Evolutionary conservation across 371 early-diverging fungal genomes (phyloP), one percentile per base, ranked within the genome.

Genomic region (Circinella umbellata): DNA sequence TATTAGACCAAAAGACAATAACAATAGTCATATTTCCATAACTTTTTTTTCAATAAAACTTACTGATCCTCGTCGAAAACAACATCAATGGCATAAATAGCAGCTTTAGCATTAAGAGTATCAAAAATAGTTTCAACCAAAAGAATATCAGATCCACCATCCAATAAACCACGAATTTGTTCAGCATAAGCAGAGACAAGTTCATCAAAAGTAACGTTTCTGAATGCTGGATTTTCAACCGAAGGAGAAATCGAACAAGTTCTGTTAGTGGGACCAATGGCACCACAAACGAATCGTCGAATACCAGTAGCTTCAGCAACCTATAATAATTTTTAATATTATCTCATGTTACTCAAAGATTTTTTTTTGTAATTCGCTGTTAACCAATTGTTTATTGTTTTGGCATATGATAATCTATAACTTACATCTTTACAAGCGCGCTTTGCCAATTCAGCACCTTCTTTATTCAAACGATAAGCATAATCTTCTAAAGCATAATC

Each of bases 91-190:
- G 97, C 97, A 80, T 85, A 96, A 20, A 96, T 76, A 4, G 95
- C 97, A 1, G 96, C 96, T 77, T 97, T 97, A 64, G 96, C 94
- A 72, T 97, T 97, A 36, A 96, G 80, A 27, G 97, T 97, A 82
- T 97, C 97, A 70, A 97, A 97, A 77, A 96, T 94, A 36, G 97
- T 97, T 78, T 97, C 97, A 0, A 97, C 94, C 73, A 97, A 80
- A 18, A 97, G 78, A 63, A 95, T 89, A 77, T 97, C 97, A 3
- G 93, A 80, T 7, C 97, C 97, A 71, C 97, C 97, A 74, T 96
- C 97, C 72, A 97, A 82, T 18, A 97, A 85, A 69, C 96, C 97
- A 63, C 92, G 89, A 35, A 88, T 85, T 79, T 97, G 97, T 79
- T 95, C 95, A 8, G 86, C 77, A 79, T 97, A 97, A 34, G 96